These are phyloP conservation scores for Zygotorulaspora florentina DNA, from an alignment of 805 yeast genomes.

Conservation along the genomic window DNA sequence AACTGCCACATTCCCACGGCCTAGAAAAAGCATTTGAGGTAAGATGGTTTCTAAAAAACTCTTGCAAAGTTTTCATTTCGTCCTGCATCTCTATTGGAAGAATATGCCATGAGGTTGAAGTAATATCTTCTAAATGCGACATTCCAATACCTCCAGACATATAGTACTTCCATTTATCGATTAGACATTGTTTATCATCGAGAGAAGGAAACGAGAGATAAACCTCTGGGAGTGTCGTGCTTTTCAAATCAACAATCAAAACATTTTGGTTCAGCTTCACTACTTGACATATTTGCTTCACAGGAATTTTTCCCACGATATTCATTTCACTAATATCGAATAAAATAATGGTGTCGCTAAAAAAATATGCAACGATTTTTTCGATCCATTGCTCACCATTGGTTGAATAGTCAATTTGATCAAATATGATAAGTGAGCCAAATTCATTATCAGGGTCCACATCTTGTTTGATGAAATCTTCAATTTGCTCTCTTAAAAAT, in stretches of 20 bases:
- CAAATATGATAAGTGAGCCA: constrained; percentile 37
- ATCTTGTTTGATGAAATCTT: constrained; percentile 6
- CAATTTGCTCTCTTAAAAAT: constrained; percentile 4
- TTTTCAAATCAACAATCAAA: constrained; percentile 38
- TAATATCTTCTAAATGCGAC: constrained; percentile 40
- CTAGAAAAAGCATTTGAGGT: constrained; percentile 37
- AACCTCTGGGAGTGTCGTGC: constrained; percentile 42
- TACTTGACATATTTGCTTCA: constrained; percentile 36
- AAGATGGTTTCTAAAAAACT: constrained; percentile 38
- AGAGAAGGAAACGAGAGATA: constrained; percentile 31
- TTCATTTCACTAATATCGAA: constrained; percentile 20
- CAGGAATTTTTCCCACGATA: constrained; percentile 41
- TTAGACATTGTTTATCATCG: constrained; percentile 30
- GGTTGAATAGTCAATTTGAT: constrained; percentile 40
- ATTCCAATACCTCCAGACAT: constrained; percentile 12
- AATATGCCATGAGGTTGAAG: constrained; percentile 48
- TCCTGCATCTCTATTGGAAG: constrained; percentile 31
- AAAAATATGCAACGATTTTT: constrained; percentile 15
- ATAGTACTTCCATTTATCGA: constrained; percentile 42
- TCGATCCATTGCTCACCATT: constrained; percentile 43
- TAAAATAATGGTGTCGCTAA: constrained; percentile 17
- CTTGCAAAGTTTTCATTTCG: constrained; percentile 40
- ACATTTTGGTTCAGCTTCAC: constrained; percentile 25
- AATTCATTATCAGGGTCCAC: constrained; percentile 10
- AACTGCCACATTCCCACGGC: constrained; percentile 20